Percentiles rank a stretch among this genome's conserved stretches.
Evolutionary conservation across 495 filamentous ascomycete genomes (phyloP).

Genomic region (Immersiella caudata): DNA sequence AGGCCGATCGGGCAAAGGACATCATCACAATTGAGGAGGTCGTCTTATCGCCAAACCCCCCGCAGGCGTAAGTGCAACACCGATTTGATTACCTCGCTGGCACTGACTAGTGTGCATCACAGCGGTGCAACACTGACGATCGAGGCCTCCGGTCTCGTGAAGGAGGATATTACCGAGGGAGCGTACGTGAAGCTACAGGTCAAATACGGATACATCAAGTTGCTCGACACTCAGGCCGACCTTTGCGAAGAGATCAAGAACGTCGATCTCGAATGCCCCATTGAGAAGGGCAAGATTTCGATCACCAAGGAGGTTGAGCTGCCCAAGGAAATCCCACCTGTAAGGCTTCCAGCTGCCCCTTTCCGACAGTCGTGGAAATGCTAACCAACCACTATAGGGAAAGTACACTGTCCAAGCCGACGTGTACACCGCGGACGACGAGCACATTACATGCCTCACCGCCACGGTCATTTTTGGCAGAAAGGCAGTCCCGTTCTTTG

Average conservation of each 20-base stretch:
- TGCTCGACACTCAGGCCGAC: constrained; percentile 76
- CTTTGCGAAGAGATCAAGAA: constrained; percentile 87
- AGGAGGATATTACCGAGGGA: constrained; percentile 68
- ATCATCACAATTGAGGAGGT: constrained; percentile 77
- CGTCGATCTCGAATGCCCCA: constrained; percentile 85
- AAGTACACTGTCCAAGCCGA: constrained; percentile 87
- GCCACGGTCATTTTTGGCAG: constrained; percentile 63
- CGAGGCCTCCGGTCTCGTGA: constrained; percentile 71
- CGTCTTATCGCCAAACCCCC: constrained; percentile 83
- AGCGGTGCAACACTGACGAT: constrained; percentile 84
- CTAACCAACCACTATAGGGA: constrained; percentile 58
- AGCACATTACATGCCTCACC: constrained; percentile 80
- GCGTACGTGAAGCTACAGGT: constrained; percentile 80
- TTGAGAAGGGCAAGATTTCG: constrained; percentile 70
- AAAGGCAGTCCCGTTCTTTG: constrained; percentile 24
- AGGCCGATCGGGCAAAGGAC: constrained; percentile 59
- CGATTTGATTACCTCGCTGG: not conserved
- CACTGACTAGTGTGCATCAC: constrained; percentile 20
- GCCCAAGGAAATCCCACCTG: constrained; percentile 85
- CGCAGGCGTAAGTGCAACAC: constrained; percentile 67
- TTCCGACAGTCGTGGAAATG: not conserved
- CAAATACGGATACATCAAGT: constrained; percentile 90
- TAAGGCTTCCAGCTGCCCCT: constrained; percentile 50
- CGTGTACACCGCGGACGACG: constrained; percentile 68
- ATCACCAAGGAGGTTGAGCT: constrained; percentile 82